phyloP scores from a whole-genome alignment of 202 grass and related monocot genomes.

The Saccharum hybrid region DNA sequence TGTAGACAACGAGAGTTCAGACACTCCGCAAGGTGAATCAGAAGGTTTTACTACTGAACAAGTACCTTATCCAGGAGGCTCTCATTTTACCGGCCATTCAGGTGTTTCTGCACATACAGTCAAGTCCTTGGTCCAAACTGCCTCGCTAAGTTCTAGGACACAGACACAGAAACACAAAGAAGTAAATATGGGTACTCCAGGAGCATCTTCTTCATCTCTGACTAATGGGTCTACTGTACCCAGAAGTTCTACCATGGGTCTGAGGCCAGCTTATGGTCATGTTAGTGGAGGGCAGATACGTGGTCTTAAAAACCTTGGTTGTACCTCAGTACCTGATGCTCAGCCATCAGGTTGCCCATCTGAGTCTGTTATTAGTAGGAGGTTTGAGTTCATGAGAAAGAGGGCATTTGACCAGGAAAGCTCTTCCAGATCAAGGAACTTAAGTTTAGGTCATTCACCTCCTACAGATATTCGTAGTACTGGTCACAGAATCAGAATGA shows the following conservation, averaged over 20 bases:
- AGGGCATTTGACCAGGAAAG: constrained; percentile 53
- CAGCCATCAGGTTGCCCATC: constrained; percentile 53
- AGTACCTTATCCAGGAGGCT: constrained; percentile 29
- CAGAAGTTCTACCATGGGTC: constrained; percentile 23
- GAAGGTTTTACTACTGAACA: constrained; percentile 25
- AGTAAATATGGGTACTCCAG: constrained; percentile 40
- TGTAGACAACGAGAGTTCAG: constrained; percentile 27
- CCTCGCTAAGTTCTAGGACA: constrained; percentile 52
- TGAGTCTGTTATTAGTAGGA: constrained; percentile 44
- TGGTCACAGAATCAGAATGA: constrained; percentile 32
- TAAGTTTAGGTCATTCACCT: constrained; percentile 43
- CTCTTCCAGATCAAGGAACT: constrained; percentile 51
- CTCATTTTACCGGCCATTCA: constrained; percentile 11
- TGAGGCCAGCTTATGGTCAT: constrained; percentile 36
- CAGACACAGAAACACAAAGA: constrained; percentile 53
- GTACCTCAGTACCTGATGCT: constrained; percentile 51
- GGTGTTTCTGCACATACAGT: constrained; percentile 25
- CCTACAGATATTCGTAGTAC: constrained; percentile 6
- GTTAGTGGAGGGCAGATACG: constrained; percentile 47
- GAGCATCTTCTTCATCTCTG: constrained; percentile 46
- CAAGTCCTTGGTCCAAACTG: constrained; percentile 32
- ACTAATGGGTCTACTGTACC: constrained; percentile 14
- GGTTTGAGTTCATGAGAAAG: constrained; percentile 52
- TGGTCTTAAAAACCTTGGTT: constrained; percentile 50
- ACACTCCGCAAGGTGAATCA: not conserved